Evolutionary conservation across 164 flowering plant species (phyloP).

Genomic region (Tinospora cordifolia): DNA sequence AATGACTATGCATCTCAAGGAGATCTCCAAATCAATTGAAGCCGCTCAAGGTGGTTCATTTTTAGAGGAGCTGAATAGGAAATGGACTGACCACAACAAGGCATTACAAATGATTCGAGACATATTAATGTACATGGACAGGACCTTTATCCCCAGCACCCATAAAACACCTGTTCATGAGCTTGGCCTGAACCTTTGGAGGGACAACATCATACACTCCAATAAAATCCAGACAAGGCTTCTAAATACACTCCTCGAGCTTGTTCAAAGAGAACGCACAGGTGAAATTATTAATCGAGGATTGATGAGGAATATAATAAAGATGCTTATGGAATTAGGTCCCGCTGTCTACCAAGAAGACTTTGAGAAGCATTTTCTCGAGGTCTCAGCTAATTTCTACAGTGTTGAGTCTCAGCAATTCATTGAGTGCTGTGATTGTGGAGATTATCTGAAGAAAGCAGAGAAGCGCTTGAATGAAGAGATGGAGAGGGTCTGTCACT

Average conservation of each 20-base stretch:
- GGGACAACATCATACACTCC: slow-evolving; percentile 68
- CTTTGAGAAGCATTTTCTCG: slow-evolving; percentile 75
- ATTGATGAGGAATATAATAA: slow-evolving; percentile 66
- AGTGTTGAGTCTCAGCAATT: slow-evolving; percentile 68
- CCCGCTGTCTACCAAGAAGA: slow-evolving; percentile 70
- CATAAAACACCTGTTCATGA: slow-evolving; percentile 84
- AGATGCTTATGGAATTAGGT: slow-evolving; percentile 84
- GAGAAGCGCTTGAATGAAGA: slow-evolving; percentile 81
- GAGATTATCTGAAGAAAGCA: slow-evolving; percentile 70
- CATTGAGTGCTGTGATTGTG: slow-evolving; percentile 81
- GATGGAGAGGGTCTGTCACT: slow-evolving; percentile 73
- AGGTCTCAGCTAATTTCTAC: slow-evolving; percentile 70
- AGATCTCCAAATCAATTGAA: slow-evolving; percentile 66
- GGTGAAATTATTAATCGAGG: slow-evolving; percentile 83
- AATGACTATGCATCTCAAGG: slow-evolving; percentile 71
- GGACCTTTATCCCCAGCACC: slow-evolving; percentile 69
- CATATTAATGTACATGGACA: slow-evolving; percentile 97
- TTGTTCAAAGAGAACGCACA: slow-evolving; percentile 55
- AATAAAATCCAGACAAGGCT: slow-evolving; percentile 63
- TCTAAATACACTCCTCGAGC: slow-evolving; percentile 61
- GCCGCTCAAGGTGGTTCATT: slow-evolving; percentile 71
- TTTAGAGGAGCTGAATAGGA: slow-evolving; percentile 77
- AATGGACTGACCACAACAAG: slow-evolving; percentile 86
- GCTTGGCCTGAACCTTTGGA: slow-evolving; percentile 83
- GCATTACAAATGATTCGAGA: slow-evolving; percentile 84